Evolutionary conservation across 306 rosid genomes (phyloP), one percentile per base, ranked within the genome.

Genomic region (Fagus crenata): DNA sequence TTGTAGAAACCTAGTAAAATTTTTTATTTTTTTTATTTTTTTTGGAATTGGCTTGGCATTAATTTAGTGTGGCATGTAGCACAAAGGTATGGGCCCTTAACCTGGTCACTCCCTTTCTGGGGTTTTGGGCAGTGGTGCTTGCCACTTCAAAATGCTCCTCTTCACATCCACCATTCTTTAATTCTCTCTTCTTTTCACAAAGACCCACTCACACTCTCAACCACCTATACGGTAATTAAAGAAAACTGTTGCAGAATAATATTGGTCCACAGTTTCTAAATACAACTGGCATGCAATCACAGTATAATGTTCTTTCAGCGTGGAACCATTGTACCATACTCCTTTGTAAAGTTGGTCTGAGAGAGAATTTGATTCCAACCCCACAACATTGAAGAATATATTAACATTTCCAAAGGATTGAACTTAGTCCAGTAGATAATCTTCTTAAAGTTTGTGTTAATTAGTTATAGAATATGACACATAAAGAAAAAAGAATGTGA

Each of bases 171-270:
- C 76, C 8, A 73, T 77, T 87, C 85, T 89, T 80, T 77, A 67
- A 64, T 80, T 73, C 61, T 89, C 96, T 74, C 91, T 88, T 89
- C 96, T 92, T 92, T 92, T 90, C 86, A 92, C 89, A 84, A 83
- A 84, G 49, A 28, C 84, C 88, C 90, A 87, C 96, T 87, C 77
- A 82, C 77, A 77, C 89, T 84, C 90, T 81, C 92, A 87, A 87
- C 87, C 76, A 85, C 80, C 41, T 85, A 77, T 81, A 74, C 78
- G 49, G 73, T 82, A 78, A 76, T 46, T 71, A 73, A 49, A 11
- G 64, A 39, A 80, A 49, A 28, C 77, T 81, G 74, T 63, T 79
- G 81, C 59, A 79, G 83, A 79, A 71, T 68, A 81, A 81, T 76
- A 85, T 81, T 75, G 89, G 89, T 85, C 87, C 91, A 83, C 85